Conservation (phyloP, 768 basidiomycete genomes). For the Sporobolomyces pararoseus region DNA sequence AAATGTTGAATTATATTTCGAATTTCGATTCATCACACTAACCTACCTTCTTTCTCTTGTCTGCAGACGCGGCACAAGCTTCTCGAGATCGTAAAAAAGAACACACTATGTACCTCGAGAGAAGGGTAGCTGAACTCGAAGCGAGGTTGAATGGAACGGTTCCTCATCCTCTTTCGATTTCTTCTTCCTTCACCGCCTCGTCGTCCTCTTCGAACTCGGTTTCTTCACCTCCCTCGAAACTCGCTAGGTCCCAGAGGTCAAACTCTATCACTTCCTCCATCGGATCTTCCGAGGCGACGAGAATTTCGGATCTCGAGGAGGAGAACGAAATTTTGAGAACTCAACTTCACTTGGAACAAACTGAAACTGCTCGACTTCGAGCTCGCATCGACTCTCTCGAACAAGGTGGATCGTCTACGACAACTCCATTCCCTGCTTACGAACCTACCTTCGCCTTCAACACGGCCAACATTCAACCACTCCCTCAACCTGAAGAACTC, state of each 20-base stretch:
- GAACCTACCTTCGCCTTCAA: constrained; percentile 41
- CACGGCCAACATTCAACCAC: constrained; percentile 20
- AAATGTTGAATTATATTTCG: too few relatives aligned
- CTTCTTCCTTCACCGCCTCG: background rate
- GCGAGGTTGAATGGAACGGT: background rate
- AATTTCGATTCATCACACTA: background rate
- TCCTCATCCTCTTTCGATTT: background rate
- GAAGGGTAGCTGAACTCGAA: constrained; percentile 30
- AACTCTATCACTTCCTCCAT: constrained; percentile 6
- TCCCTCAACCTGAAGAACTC: constrained; percentile 26
- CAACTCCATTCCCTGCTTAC: constrained; percentile 2
- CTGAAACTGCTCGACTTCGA: constrained; percentile 20
- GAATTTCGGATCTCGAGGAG: constrained; percentile 35
- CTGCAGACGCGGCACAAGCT: constrained; percentile 39
- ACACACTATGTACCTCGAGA: constrained; percentile 28
- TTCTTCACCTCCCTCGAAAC: background rate
- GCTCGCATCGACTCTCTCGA: constrained; percentile 26
- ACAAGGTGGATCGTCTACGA: constrained; percentile 19
- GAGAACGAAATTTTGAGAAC: constrained; percentile 34
- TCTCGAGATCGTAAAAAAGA: constrained; percentile 41
- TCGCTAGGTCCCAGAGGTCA: background rate
- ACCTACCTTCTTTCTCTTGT: background rate
- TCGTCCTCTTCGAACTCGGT: background rate
- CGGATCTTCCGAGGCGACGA: background rate
- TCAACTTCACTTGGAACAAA: constrained; percentile 35